Conservation (phyloP, 768 basidiomycete species). For the Pleurotus tuber-regium region DNA sequence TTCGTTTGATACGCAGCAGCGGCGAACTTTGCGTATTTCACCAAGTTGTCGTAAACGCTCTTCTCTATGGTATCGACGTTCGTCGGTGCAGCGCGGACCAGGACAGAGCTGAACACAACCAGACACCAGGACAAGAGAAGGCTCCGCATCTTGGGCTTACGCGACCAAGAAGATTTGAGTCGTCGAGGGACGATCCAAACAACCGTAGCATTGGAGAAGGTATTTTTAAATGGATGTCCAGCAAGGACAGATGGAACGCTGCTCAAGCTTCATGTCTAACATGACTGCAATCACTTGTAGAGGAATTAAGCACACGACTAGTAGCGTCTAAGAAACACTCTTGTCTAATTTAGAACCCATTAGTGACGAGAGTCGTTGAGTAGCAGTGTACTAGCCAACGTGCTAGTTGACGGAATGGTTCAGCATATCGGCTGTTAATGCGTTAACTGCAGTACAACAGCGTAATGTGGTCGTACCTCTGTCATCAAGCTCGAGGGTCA, state of each 20-base stretch:
- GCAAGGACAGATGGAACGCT: neutral
- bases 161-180: constrained; percentile 9
- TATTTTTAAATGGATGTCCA: neutral
- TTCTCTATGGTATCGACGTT: constrained; percentile 2
- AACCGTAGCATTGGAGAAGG: neutral
- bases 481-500: too few relatives aligned
- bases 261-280: too few relatives aligned
- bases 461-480: too few relatives aligned
- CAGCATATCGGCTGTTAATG: too few relatives aligned
- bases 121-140: constrained; percentile 5
- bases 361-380: too few relatives aligned
- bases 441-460: too few relatives aligned
- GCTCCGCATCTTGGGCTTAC: constrained; percentile 4
- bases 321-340: too few relatives aligned
- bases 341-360: too few relatives aligned
- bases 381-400: too few relatives aligned
- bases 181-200: neutral
- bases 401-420: too few relatives aligned
- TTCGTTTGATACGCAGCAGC: constrained; percentile 3
- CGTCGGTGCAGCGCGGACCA: constrained; percentile 1
- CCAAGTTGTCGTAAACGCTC: constrained; percentile 1
- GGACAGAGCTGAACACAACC: neutral
- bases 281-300: too few relatives aligned
- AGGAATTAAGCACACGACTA: too few relatives aligned
- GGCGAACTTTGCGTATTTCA: constrained; percentile 8